Percentiles rank a stretch among this genome's conserved stretches.
Conservation (phyloP, 441 rosid species). For the Jatropha multifida region DNA sequence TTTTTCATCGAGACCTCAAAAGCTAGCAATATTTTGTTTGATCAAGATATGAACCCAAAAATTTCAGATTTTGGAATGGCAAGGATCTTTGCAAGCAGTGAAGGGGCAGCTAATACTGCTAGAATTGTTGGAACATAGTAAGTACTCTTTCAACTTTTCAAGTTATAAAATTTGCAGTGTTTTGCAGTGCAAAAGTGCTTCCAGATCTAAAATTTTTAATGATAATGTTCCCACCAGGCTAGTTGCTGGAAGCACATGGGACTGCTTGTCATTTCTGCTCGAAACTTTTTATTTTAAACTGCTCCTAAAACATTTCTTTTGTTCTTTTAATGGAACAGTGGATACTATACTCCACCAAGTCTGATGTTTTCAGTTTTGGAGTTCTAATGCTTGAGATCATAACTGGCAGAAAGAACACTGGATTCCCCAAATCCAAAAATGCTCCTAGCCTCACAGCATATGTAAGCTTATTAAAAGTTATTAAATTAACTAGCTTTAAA, state of each 20-base stretch:
- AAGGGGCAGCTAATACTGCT: slow-evolving; percentile 33
- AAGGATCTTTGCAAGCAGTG: slow-evolving; percentile 28
- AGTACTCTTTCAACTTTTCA: slow-evolving; percentile 8
- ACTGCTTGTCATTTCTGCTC: neutral
- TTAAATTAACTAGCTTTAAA: neutral
- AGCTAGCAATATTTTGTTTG: slow-evolving; percentile 39
- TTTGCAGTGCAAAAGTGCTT: no score
- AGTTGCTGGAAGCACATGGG: neutral
- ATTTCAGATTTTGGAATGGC: slow-evolving; percentile 55
- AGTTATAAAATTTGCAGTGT: neutral
- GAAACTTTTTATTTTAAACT: no score
- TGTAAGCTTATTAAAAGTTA: slow-evolving; percentile 22
- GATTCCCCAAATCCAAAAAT: slow-evolving; percentile 23
- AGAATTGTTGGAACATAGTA: slow-evolving; percentile 44
- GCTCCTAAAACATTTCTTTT: neutral
- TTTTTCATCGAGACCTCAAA: slow-evolving; percentile 43
- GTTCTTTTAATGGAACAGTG: slow-evolving; percentile 22
- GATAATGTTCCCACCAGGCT: neutral
- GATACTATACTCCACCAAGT: slow-evolving; percentile 45
- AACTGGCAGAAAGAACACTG: slow-evolving; percentile 33
- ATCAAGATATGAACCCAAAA: slow-evolving; percentile 41
- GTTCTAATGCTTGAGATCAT: slow-evolving; percentile 47
- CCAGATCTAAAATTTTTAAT: neutral
- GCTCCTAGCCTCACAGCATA: slow-evolving; percentile 30
- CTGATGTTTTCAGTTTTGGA: slow-evolving; percentile 52